Percentiles rank a stretch among this genome's conserved stretches.
These are phyloP conservation scores for Neurospora sp. DNA, from an alignment of 495 filamentous ascomycete genomes.

Conservation along the genomic window DNA sequence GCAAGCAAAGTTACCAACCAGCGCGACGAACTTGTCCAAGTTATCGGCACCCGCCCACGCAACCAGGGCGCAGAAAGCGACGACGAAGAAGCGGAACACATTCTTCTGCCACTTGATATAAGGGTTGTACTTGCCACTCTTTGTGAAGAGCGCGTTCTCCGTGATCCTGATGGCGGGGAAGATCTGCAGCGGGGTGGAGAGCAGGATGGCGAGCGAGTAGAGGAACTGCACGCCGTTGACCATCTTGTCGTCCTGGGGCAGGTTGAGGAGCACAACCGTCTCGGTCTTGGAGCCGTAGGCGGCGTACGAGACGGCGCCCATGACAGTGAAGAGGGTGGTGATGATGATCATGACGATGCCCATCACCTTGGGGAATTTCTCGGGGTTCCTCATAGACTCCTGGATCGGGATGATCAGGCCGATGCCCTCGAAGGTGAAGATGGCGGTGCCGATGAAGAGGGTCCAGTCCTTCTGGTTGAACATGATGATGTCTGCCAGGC, in stretches of 20 bases:
- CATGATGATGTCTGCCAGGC: conserved; percentile 68
- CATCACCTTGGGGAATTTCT: conserved; percentile 80
- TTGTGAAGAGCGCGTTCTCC: conserved; percentile 51
- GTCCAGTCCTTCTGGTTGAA: conserved; percentile 92
- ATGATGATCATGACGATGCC: conserved; percentile 89
- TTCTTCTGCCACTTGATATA: conserved; percentile 99
- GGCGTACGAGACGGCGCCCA: conserved; percentile 90
- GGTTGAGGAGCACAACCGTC: conserved; percentile 90
- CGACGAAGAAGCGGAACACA: conserved; percentile 82
- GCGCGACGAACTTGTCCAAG: conserved; percentile 91
- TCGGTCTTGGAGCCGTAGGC: conserved; percentile 91
- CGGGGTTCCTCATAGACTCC: conserved; percentile 83
- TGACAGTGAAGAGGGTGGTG: conserved; percentile 76
- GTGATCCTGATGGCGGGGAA: conserved; percentile 89
- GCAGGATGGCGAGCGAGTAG: conserved; percentile 86
- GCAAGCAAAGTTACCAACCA: conserved; percentile 95
- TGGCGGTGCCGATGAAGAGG: conserved; percentile 94
- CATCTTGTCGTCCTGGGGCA: conserved; percentile 90
- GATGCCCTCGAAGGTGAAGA: conserved; percentile 97
- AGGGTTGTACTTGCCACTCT: conserved; percentile 90
- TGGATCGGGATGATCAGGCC: conserved; percentile 99
- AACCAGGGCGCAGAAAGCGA: conserved; percentile 72
- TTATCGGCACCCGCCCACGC: conserved; percentile 89
- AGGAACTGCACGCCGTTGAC: conserved; percentile 94
- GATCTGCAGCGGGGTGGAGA: conserved; percentile 90